Evolutionary conservation across 2,329 filamentous ascomycete species (phyloP).

Genomic region (Dactylellina drechsleri): DNA sequence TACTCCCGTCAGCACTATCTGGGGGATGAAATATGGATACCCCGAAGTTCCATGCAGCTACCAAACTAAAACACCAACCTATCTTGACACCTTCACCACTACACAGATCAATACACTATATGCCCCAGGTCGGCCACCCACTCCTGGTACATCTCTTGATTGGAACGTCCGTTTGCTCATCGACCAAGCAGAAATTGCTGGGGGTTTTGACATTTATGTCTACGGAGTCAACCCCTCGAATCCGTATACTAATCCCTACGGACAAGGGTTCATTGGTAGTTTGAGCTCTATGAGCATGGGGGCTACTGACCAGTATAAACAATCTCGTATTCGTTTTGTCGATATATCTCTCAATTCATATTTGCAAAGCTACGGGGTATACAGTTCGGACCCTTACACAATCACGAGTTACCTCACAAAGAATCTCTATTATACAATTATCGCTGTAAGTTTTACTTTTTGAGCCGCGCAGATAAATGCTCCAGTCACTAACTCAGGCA

Average conservation of each 20-base stretch:
- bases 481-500: too few species aligned
- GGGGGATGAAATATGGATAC: conserved; percentile 49
- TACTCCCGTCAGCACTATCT: conserved; percentile 46
- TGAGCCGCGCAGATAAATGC: not conserved
- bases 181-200: conserved; percentile 56
- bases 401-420: conserved; percentile 38
- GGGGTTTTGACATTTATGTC: conserved; percentile 52
- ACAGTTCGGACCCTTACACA: conserved; percentile 38
- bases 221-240: conserved; percentile 53
- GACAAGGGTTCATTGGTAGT: conserved; percentile 49
- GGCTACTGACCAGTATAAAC: conserved; percentile 40
- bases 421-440: conserved; percentile 48
- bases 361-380: conserved; percentile 40
- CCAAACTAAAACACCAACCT: conserved; percentile 14
- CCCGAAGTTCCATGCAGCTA: conserved; percentile 53
- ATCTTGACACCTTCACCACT: conserved; percentile 52
- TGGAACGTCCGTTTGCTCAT: conserved; percentile 56
- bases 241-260: conserved; percentile 48
- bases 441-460: conserved; percentile 41
- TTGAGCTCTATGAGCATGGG: conserved; percentile 51
- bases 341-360: conserved; percentile 44
- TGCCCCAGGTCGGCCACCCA: conserved; percentile 28
- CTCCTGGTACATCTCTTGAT: conserved; percentile 45
- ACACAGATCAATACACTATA: conserved; percentile 56
- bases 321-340: conserved; percentile 44